Base-by-base conservation (phyloP, 352 stramenopile species). In the Pythium sukuiense region DNA sequence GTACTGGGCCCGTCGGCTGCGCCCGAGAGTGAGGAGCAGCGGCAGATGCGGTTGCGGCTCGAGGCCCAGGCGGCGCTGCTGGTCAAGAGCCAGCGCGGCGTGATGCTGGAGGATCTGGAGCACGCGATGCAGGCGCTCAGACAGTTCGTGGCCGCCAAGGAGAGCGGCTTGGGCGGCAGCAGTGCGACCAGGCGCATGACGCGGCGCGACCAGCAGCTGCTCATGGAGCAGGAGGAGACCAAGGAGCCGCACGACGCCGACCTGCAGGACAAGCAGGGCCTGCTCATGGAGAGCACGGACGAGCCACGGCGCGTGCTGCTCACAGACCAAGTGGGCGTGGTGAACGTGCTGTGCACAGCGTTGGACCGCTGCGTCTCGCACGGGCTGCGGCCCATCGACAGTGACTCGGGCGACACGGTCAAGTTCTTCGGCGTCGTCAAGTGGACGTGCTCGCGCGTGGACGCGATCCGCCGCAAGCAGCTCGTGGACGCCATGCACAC, bases 351-450 rank as follows among this genome's bases (percentile, higher is more conserved):
- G 16, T 95, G 84, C 54, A 85, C 79, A 59, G 77, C 87, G 43
- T 41, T 95, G 13, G 84, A 95, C 64, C 83, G 80, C 26, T 95
- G 86, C 55, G 61, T 89, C 41, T 71, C 71, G 1, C 86, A 95
- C 52, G 84, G 86, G 0, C 73, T 95, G 35, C 84, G 83, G 6
- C 63, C 75, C n/a, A 65, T 93, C 24, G 83, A 93, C 48, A 72
- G 54, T 26, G 75, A 82, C 53, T 67, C 79, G 50, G 39, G 48
- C n/a, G 76, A 81, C 35, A 91, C 82, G 2, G 86, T 95, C 71
- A 90, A 95, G 60, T 95, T 93, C 72, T 95, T 93, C 52, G 86
- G 86, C 18, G 76, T 92, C 5, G 80, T 90, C 64, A 95, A 95
- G 72, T 95, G 86, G 86, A 92, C 84, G 13, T 95, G 84, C 72